Conservation (phyloP, 768 basidiomycete species). For the Dentipellis sp. region DNA sequence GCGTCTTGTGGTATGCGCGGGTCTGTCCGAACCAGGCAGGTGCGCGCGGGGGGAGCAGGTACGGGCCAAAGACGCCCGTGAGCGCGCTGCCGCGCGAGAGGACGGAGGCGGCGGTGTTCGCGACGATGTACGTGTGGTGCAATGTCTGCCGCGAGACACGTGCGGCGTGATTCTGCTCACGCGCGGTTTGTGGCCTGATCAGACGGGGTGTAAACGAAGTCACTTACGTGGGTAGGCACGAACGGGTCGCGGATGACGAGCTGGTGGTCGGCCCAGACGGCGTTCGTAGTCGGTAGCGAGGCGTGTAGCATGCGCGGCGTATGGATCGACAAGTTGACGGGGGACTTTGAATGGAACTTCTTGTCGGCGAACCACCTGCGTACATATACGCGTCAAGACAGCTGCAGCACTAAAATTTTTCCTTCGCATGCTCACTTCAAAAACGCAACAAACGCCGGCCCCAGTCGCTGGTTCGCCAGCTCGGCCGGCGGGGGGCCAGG, state of each 20-base stretch:
- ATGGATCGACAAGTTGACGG: slow-evolving; percentile 4
- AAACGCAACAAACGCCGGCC: slow-evolving; percentile 4
- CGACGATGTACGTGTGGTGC: not conserved
- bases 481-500: not conserved
- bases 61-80: not conserved
- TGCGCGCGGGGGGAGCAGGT: not conserved
- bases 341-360: slow-evolving; percentile 4
- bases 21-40: not conserved
- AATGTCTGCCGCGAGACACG: not conserved
- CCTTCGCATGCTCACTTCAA: slow-evolving; percentile 6
- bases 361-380: slow-evolving; percentile 10
- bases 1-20: too few species aligned
- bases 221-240: slow-evolving; percentile 7
- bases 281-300: not conserved
- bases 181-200: not conserved
- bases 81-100: not conserved
- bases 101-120: not conserved
- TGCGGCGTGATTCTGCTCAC: slow-evolving; percentile 9
- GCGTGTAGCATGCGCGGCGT: not conserved
- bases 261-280: slow-evolving; percentile 9
- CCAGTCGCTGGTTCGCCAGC: not conserved
- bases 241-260: slow-evolving; percentile 13
- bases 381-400: not conserved
- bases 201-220: not conserved
- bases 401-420: too few species aligned